These are phyloP conservation scores for Ustilago tritici DNA, from an alignment of 1,284 basidiomycete genomes.

Conservation along the genomic window DNA sequence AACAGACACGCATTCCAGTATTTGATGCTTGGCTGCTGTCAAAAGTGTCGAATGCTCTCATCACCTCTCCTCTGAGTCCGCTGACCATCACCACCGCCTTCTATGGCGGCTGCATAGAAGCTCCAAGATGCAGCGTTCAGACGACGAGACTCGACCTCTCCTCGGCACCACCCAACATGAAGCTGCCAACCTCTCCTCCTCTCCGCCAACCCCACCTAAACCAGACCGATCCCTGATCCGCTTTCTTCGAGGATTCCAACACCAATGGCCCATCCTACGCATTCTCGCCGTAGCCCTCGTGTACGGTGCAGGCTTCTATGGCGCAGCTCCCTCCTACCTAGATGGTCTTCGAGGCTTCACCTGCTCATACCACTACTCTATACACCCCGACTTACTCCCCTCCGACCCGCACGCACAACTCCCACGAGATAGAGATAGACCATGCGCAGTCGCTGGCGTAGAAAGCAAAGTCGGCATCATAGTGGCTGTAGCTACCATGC, in stretches of 20 bases:
- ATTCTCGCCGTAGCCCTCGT: conserved; percentile 31
- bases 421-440: conserved; percentile 39
- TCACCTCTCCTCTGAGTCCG: not conserved
- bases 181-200: conserved; percentile 14
- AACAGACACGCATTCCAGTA: not conserved
- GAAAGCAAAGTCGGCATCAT: conserved; percentile 46
- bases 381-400: conserved; percentile 33
- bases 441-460: conserved; percentile 47
- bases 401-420: conserved; percentile 26
- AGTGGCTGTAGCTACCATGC: conserved; percentile 43
- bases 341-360: conserved; percentile 43
- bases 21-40: too few relatives aligned
- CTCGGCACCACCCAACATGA: conserved; percentile 10
- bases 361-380: conserved; percentile 41
- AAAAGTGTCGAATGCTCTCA: not conserved
- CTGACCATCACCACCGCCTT: not conserved
- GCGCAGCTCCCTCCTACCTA: conserved; percentile 37
- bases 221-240: not conserved
- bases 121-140: conserved; percentile 21
- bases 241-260: conserved; percentile 4
- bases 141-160: conserved; percentile 29
- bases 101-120: not conserved
- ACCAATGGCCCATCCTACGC: conserved; percentile 40
- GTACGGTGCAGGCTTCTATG: conserved; percentile 40
- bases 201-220: not conserved